Conservation (phyloP, 495 filamentous ascomycete genomes). For the Hypoxylon trugodes region DNA sequence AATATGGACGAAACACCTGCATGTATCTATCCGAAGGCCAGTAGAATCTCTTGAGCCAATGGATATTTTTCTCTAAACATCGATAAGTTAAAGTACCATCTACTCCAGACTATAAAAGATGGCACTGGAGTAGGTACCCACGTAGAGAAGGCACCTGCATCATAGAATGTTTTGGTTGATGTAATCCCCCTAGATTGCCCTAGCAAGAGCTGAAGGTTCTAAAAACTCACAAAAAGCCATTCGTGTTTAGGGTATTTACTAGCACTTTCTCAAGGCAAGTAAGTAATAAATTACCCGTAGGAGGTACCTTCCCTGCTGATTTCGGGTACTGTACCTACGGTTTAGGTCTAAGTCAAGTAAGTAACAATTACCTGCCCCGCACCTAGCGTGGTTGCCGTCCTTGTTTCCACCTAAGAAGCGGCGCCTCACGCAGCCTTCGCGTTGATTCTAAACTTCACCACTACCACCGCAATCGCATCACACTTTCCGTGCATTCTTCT, state of each 20-base stretch:
- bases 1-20: too few species aligned
- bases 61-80: too few species aligned
- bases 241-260: too few species aligned
- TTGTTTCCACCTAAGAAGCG: conserved; percentile 24
- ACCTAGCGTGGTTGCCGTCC: conserved; percentile 29
- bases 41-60: too few species aligned
- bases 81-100: too few species aligned
- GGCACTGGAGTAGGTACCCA: too few species aligned
- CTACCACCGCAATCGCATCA: conserved; percentile 46
- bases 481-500: conserved; percentile 17
- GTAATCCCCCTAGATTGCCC: neutral
- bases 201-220: neutral
- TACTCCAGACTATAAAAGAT: too few species aligned
- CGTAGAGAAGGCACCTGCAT: neutral
- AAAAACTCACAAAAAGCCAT: too few species aligned
- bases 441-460: conserved; percentile 45
- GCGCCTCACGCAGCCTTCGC: conserved; percentile 34
- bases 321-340: neutral
- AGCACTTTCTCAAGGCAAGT: too few species aligned
- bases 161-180: neutral
- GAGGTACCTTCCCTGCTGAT: neutral
- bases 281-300: conserved; percentile 8
- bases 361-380: conserved; percentile 40
- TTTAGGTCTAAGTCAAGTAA: neutral
- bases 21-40: too few species aligned